Evolutionary conservation across 179 eudicot genomes (phyloP).

Genomic region (Beta corolliflora): DNA sequence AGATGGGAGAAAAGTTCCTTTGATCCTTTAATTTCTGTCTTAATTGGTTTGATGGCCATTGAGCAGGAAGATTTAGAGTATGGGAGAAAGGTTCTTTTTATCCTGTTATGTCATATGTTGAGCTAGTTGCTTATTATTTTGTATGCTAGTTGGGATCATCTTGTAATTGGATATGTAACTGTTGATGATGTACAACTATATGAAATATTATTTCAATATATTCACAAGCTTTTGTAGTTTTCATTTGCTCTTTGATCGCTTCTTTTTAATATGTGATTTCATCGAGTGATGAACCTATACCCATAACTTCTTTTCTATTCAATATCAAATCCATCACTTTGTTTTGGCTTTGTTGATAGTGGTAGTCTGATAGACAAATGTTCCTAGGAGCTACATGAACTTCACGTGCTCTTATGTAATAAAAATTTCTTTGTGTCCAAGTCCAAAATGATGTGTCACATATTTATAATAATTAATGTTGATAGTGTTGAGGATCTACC

Average conservation of each 20-base stretch:
- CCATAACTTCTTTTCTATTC: not conserved
- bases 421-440: too few relatives aligned
- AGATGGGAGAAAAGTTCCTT: slow-evolving; percentile 1
- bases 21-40: not conserved
- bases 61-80: not conserved
- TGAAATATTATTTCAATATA: slow-evolving; percentile 29
- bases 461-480: too few relatives aligned
- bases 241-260: not conserved
- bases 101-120: slow-evolving; percentile 1
- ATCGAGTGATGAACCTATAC: not conserved
- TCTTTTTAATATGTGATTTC: not conserved
- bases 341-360: too few relatives aligned
- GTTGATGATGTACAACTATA: slow-evolving; percentile 33
- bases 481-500: too few relatives aligned
- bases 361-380: too few relatives aligned
- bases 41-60: not conserved
- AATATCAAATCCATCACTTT: not conserved
- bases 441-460: too few relatives aligned
- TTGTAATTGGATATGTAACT: slow-evolving; percentile 22
- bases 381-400: too few relatives aligned
- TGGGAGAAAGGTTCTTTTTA: slow-evolving; percentile 3
- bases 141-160: slow-evolving; percentile 6
- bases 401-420: too few relatives aligned
- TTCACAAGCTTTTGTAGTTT: slow-evolving; percentile 2
- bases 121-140: slow-evolving; percentile 4